Conservation (phyloP, 2,329 filamentous ascomycete species). For the Apiospora saccharicola region DNA sequence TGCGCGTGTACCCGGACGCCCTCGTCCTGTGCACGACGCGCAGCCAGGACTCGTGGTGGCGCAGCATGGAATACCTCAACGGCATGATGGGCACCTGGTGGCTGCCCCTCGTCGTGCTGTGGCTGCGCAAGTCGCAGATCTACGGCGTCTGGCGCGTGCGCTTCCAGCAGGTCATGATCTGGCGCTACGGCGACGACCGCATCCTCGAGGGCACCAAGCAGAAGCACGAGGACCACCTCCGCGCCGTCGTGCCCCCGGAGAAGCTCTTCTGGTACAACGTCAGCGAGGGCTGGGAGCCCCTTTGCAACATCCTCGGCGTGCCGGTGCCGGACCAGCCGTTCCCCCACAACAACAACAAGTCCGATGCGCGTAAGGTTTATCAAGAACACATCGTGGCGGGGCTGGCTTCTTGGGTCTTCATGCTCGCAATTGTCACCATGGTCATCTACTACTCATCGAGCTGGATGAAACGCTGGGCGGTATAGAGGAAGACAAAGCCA, state of each 20-base stretch:
- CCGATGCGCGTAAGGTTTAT: slow-evolving; percentile 38
- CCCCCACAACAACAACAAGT: slow-evolving; percentile 46
- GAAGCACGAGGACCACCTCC: slow-evolving; percentile 42
- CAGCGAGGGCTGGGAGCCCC: slow-evolving; percentile 47
- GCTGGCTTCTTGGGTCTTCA: slow-evolving; percentile 39
- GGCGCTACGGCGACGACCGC: slow-evolving; percentile 41
- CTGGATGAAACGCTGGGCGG: slow-evolving; percentile 18
- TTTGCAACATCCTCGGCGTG: slow-evolving; percentile 47
- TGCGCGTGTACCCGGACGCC: slow-evolving; percentile 57
- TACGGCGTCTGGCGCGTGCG: slow-evolving; percentile 42
- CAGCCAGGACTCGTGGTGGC: slow-evolving; percentile 48
- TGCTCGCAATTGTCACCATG: slow-evolving; percentile 35
- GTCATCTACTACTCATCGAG: slow-evolving; percentile 28
- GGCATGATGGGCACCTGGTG: slow-evolving; percentile 45
- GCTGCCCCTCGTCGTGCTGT: slow-evolving; percentile 43
- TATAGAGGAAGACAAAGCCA: not conserved
- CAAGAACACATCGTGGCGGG: slow-evolving; percentile 39
- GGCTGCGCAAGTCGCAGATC: slow-evolving; percentile 42
- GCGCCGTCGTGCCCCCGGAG: slow-evolving; percentile 42
- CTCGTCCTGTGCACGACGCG: slow-evolving; percentile 55
- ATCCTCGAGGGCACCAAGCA: slow-evolving; percentile 41
- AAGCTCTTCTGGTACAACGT: slow-evolving; percentile 46
- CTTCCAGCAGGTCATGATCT: slow-evolving; percentile 63
- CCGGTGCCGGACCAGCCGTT: slow-evolving; percentile 44
- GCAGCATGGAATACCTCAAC: slow-evolving; percentile 44